phyloP scores from a whole-genome alignment of 2,329 filamentous ascomycete species.

The Fusarium temperatum region DNA sequence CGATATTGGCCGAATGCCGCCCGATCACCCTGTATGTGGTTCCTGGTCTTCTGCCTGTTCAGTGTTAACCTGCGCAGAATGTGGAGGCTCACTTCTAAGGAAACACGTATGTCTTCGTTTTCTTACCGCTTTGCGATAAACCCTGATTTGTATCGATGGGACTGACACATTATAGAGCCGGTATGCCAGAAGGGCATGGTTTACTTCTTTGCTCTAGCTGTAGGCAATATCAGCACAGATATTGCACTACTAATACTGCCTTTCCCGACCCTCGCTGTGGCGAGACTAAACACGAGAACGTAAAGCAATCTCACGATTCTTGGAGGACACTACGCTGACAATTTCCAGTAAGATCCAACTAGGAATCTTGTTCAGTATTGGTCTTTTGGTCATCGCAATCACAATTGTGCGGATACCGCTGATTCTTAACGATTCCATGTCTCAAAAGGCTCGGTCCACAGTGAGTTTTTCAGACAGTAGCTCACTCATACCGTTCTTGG shows the following conservation, averaged over 20 bases:
- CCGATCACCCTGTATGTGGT: constrained; percentile 32
- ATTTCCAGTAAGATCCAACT: constrained; percentile 12
- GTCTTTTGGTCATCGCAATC: constrained; percentile 35
- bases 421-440: constrained; percentile 40
- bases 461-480: too few relatives aligned
- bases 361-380: constrained; percentile 39
- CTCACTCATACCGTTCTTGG: too few relatives aligned
- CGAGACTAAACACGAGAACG: constrained; percentile 14
- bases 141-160: not conserved
- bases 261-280: constrained; percentile 35
- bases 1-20: constrained; percentile 38
- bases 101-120: not conserved
- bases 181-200: constrained; percentile 27
- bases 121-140: too few relatives aligned
- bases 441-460: constrained; percentile 30
- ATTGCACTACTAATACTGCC: constrained; percentile 41
- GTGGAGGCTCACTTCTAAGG: constrained; percentile 1
- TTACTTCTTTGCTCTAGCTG: constrained; percentile 37
- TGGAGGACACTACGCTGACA: not conserved
- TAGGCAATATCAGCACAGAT: constrained; percentile 42
- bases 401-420: constrained; percentile 41
- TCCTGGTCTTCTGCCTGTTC: too few relatives aligned
- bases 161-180: not conserved
- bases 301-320: not conserved
- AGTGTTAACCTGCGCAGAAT: not conserved